phyloP scores from a whole-genome alignment of 2,329 filamentous ascomycete genomes.

The Myriosclerotinia duriaeana region DNA sequence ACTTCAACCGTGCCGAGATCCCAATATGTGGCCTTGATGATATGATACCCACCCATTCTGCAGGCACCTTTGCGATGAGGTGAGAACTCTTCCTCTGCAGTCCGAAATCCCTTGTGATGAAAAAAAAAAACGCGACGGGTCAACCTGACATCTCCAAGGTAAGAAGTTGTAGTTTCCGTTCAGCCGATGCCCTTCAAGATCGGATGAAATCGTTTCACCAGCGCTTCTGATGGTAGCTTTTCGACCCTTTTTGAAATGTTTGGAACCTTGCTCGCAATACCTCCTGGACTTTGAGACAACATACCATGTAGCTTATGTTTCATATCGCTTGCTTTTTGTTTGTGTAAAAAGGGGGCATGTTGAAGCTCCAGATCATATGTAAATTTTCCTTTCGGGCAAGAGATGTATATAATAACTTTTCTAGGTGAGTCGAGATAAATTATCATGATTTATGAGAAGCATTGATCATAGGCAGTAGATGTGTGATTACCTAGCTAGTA shows the following conservation, averaged over 20 bases:
- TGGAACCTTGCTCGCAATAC: neutral
- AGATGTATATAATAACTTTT: no score
- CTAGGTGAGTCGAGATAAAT: no score
- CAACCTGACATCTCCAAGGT: neutral
- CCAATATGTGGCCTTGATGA: neutral
- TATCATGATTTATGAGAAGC: no score
- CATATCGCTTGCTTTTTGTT: neutral
- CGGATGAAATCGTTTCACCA: constrained; percentile 5
- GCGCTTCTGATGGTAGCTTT: neutral
- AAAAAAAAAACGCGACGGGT: no score
- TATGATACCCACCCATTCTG: neutral
- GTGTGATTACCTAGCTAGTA: no score
- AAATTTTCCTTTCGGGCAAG: no score
- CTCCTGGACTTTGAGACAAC: constrained; percentile 10
- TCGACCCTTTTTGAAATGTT: neutral
- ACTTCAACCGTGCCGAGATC: neutral
- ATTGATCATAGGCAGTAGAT: no score
- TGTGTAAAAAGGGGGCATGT: no score
- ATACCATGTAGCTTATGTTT: constrained; percentile 8
- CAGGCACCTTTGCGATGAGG: no score
- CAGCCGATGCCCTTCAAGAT: neutral
- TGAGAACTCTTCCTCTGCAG: neutral
- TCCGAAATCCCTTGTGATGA: neutral
- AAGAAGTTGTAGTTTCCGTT: neutral
- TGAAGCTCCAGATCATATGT: no score